A percentile compares a stretch with the other conserved stretches of the same genome.
Evolutionary conservation across 345 rosid species (phyloP).

Genomic region (Gossypium sturtianum): DNA sequence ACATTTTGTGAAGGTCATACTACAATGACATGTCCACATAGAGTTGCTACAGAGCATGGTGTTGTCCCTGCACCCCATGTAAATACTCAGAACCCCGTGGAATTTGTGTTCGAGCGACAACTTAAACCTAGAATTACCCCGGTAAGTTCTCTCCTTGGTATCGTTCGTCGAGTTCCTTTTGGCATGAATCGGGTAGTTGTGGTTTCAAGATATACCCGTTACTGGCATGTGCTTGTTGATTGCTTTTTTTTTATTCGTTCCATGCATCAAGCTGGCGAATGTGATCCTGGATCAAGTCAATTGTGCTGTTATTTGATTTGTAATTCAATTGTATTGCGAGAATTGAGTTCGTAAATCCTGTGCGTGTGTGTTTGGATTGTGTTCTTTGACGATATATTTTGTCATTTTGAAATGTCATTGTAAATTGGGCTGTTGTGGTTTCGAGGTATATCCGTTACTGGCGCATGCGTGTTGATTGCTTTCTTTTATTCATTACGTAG

Average conservation of each 20-base stretch:
- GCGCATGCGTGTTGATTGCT: background rate
- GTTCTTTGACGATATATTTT: background rate
- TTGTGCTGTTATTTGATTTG: slow-evolving; percentile 70
- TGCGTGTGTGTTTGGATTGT: background rate
- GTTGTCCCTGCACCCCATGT: slow-evolving; percentile 50
- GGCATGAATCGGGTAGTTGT: too few species aligned
- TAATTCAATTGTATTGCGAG: background rate
- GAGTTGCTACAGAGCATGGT: slow-evolving; percentile 60
- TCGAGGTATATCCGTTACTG: background rate
- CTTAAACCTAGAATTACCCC: slow-evolving; percentile 45
- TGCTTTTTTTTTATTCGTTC: background rate
- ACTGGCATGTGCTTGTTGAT: background rate
- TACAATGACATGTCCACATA: slow-evolving; percentile 79
- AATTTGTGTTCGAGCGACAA: slow-evolving; percentile 77
- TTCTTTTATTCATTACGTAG: slow-evolving; percentile 25
- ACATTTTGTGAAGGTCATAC: slow-evolving; percentile 63
- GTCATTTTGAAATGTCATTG: background rate
- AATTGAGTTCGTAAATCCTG: background rate
- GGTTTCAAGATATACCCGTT: background rate
- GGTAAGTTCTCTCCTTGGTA: slow-evolving; percentile 24
- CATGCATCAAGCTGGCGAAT: slow-evolving; percentile 63
- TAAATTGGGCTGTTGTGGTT: background rate
- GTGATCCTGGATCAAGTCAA: slow-evolving; percentile 78
- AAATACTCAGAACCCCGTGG: slow-evolving; percentile 47
- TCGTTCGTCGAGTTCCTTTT: too few species aligned